Evolutionary conservation across 140 eudicot genomes (phyloP).

Genomic region (Senecio squalidus): DNA sequence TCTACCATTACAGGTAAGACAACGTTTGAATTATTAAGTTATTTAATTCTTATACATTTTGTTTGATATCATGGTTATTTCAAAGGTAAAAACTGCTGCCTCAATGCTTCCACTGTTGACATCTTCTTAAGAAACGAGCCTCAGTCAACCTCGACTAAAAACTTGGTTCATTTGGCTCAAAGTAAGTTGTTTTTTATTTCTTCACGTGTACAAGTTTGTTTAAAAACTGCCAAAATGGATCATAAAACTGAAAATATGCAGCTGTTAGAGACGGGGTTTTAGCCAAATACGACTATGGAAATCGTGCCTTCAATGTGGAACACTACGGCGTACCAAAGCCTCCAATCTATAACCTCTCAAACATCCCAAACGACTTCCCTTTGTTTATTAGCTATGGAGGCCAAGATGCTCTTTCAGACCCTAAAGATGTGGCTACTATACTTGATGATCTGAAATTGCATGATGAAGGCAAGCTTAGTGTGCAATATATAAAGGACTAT

Average conservation of each 20-base stretch:
- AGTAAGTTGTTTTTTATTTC: slow-evolving; percentile 33
- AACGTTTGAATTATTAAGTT: background rate
- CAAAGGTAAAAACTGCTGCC: slow-evolving; percentile 80
- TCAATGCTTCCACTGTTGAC: slow-evolving; percentile 59
- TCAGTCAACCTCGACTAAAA: slow-evolving; percentile 77
- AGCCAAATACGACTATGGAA: slow-evolving; percentile 63
- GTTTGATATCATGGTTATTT: too few relatives aligned
- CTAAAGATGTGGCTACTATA: slow-evolving; percentile 51
- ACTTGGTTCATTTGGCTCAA: slow-evolving; percentile 82
- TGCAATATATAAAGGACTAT: slow-evolving; percentile 61
- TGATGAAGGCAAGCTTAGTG: slow-evolving; percentile 55
- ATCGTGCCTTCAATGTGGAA: slow-evolving; percentile 33
- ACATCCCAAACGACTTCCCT: slow-evolving; percentile 59
- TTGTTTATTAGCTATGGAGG: slow-evolving; percentile 73
- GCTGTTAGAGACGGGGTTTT: slow-evolving; percentile 64
- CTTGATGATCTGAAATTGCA: slow-evolving; percentile 58
- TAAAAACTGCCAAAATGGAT: background rate
- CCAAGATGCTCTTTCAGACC: slow-evolving; percentile 64
- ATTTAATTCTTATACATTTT: too few relatives aligned
- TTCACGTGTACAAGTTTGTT: background rate
- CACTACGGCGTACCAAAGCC: slow-evolving; percentile 59
- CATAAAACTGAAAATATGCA: slow-evolving; percentile 9
- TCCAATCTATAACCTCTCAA: slow-evolving; percentile 54
- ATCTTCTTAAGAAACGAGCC: slow-evolving; percentile 66
- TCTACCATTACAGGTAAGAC: slow-evolving; percentile 62